These are phyloP conservation scores for Nothophytophthora sp. DNA, from an alignment of 352 stramenopile genomes.

Conservation along the genomic window DNA sequence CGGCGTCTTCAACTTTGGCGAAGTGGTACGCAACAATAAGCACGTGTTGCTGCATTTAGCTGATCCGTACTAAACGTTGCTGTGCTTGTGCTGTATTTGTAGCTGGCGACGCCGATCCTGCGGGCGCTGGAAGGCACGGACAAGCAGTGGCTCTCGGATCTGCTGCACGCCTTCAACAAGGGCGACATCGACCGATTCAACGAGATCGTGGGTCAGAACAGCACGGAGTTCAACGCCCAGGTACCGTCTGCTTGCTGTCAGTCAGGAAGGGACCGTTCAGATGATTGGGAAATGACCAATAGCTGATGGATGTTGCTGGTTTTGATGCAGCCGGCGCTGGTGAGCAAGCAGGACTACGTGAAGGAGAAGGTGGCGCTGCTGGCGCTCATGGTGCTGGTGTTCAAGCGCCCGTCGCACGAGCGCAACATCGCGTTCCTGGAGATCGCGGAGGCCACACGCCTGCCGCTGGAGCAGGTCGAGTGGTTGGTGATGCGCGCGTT, in stretches of 20 bases:
- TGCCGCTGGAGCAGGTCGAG: constrained; percentile 94
- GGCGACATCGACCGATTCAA: constrained; percentile 97
- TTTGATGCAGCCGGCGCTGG: constrained; percentile 84
- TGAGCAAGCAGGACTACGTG: constrained; percentile 93
- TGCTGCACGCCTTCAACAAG: constrained; percentile 94
- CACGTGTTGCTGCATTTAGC: not conserved
- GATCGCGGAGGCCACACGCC: constrained; percentile 88
- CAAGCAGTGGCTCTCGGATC: constrained; percentile 94
- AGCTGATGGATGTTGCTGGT: not conserved
- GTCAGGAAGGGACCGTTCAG: no score
- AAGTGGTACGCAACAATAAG: constrained; percentile 91
- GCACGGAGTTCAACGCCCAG: constrained; percentile 82
- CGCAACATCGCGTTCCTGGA: constrained; percentile 94
- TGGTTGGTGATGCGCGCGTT: constrained; percentile 99
- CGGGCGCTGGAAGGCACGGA: constrained; percentile 86
- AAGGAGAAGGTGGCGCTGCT: constrained; percentile 99
- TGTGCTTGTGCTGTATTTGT: constrained; percentile 15
- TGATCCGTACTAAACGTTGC: not conserved
- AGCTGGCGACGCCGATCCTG: constrained; percentile 94
- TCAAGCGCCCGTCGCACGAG: constrained; percentile 94
- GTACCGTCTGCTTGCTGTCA: constrained; percentile 7
- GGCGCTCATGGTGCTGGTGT: constrained; percentile 97
- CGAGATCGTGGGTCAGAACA: constrained; percentile 72
- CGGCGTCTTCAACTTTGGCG: constrained; percentile 98
- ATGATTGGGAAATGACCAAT: not conserved